phyloP scores from a whole-genome alignment of 2,329 filamentous ascomycete genomes.

The Fusarium multiceps region DNA sequence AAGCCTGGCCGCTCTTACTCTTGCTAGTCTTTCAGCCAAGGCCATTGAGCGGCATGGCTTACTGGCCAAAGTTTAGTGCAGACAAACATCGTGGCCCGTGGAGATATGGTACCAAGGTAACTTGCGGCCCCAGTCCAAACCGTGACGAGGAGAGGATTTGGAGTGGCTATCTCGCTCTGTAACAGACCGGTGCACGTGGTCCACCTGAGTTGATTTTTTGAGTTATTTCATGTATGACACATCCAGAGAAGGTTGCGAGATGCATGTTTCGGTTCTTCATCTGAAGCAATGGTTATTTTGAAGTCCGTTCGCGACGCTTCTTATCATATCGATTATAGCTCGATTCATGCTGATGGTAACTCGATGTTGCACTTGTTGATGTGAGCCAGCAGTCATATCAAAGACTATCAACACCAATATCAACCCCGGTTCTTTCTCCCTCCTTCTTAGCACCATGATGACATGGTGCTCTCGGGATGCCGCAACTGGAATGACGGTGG shows the following conservation, averaged over 20 bases:
- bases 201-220: constrained; percentile 11
- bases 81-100: constrained; percentile 32
- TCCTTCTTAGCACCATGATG: constrained; percentile 34
- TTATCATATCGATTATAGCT: constrained; percentile 13
- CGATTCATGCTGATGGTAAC: constrained; percentile 5
- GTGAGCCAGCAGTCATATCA: constrained; percentile 18
- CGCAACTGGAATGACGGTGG: constrained; percentile 48
- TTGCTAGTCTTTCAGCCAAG: constrained; percentile 32
- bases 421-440: constrained; percentile 15
- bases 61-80: constrained; percentile 36
- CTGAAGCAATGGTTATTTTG: constrained; percentile 13
- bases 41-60: constrained; percentile 34
- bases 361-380: constrained; percentile 22
- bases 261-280: constrained; percentile 26
- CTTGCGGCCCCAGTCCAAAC: constrained; percentile 17
- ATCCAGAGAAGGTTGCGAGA: constrained; percentile 18
- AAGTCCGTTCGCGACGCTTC: neutral
- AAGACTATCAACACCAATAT: constrained; percentile 9
- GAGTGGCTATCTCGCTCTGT: constrained; percentile 23
- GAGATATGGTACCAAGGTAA: constrained; percentile 23
- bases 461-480: constrained; percentile 43
- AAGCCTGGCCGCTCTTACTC: constrained; percentile 18
- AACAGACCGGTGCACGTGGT: constrained; percentile 31
- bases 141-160: constrained; percentile 16
- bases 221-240: constrained; percentile 24